Evolutionary conservation across 176 grass and related monocot species (phyloP).

Genomic region (Juncus effusus): DNA sequence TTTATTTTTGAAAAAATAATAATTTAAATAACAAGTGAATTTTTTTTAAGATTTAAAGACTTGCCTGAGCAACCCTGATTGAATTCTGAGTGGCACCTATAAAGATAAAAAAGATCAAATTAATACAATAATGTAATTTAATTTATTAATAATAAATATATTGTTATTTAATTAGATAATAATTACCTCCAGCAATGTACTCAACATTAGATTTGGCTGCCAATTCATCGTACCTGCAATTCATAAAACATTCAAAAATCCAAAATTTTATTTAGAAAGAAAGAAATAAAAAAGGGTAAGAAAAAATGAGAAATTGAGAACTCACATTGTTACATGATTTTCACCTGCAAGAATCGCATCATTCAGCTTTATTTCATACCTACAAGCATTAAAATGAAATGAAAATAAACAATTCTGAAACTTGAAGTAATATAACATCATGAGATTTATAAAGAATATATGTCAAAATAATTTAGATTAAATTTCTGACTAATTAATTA

Average conservation of each 20-base stretch:
- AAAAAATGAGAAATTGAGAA: background rate
- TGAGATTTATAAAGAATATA: conserved; percentile 7
- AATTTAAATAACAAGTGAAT: conserved; percentile 10
- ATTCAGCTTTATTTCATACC: conserved; percentile 78
- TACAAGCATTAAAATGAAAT: conserved; percentile 30
- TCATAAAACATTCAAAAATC: conserved; percentile 2
- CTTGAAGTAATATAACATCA: background rate
- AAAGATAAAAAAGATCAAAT: conserved; percentile 25
- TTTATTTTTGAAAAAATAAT: background rate
- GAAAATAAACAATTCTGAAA: conserved; percentile 19
- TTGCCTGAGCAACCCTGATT: conserved; percentile 97
- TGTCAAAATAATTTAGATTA: no score
- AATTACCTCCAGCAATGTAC: conserved; percentile 85
- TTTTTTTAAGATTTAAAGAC: conserved; percentile 13
- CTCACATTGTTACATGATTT: conserved; percentile 94
- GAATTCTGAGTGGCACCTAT: conserved; percentile 94
- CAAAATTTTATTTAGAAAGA: background rate
- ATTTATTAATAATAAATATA: conserved; percentile 9
- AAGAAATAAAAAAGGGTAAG: no score
- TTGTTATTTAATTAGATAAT: conserved; percentile 13
- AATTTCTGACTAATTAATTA: no score
- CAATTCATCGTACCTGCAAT: conserved; percentile 82
- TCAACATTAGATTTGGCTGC: conserved; percentile 77
- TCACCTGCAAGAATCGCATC: conserved; percentile 86
- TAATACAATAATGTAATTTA: conserved; percentile 15